Evolutionary conservation across 768 basidiomycete genomes (phyloP), one percentile per base, ranked within the genome.

Genomic region (Galerina marginata): DNA sequence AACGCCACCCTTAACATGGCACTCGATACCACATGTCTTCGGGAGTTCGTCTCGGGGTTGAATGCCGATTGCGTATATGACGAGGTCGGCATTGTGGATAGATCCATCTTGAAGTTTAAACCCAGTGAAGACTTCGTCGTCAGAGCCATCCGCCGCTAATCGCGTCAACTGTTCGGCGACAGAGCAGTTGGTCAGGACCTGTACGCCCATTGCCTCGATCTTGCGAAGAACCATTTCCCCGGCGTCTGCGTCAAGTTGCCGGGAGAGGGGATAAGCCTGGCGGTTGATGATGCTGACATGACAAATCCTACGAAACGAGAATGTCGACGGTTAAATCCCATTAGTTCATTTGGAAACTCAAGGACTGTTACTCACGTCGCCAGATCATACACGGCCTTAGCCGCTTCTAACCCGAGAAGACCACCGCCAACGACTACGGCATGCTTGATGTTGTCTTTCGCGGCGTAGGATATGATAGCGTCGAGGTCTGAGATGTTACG

Each of bases 31-130:
- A 2, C 82, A 75, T 2, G 68, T 67, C 26, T 74, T 70, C 0
- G 89, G 89, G 3, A 92, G 74, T 45, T 91, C 87, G 65, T 91
- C 90, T 14, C 90, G 82, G 7, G 91, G 86, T 11, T 76, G 81
- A 65, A 91, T 91, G 1, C 90, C 91, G 36, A 90, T 85, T 0
- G 90, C 87, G 65, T 83, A 88, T 25, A 91, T 81, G 46, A 87
- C 82, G 67, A 92, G 69, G 59, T 85, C 81, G 43, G 82, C 78
- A 15, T 81, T 72, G 43, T 84, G 67, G 6, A 72, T 74, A 2
- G 75, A 67, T 20, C 82, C 85, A 59, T 86, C 79, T 5, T 74
- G 70, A 16, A 89, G 72, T 43, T 74, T 65, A 53, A 90, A 77
- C 0, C 86, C 86, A 11, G 71, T 75, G 64, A 88, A 79, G 2